These are phyloP conservation scores for Austroboletus eburneus DNA, from an alignment of 768 basidiomycete genomes.

Conservation along the genomic window DNA sequence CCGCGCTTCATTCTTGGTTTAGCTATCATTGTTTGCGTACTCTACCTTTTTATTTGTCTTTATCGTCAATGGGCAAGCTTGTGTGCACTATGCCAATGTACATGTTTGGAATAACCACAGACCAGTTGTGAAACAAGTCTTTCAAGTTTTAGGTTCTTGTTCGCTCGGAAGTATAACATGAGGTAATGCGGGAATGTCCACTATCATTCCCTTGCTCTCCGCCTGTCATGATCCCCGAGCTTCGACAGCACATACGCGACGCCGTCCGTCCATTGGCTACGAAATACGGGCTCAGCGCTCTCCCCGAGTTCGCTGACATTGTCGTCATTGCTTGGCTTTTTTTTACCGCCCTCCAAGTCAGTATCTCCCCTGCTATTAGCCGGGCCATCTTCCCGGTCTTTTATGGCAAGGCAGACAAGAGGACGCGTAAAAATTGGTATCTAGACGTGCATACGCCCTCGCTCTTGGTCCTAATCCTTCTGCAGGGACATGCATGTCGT, in stretches of 20 bases:
- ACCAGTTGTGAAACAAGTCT: background rate
- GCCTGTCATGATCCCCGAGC: conserved; percentile 26
- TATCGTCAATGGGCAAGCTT: conserved; percentile 24
- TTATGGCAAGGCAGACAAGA: conserved; percentile 44
- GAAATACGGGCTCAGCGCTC: conserved; percentile 47
- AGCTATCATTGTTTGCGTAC: conserved; percentile 15
- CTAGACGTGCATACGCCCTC: background rate
- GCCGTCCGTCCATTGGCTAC: conserved; percentile 25
- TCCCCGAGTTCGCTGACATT: conserved; percentile 52
- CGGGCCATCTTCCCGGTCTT: conserved; percentile 42
- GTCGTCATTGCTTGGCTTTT: conserved; percentile 50
- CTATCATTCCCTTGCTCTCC: background rate
- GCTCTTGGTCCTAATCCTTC: background rate
- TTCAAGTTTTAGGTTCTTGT: conserved; percentile 10
- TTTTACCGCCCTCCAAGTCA: conserved; percentile 56
- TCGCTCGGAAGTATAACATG: conserved; percentile 3
- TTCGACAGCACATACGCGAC: conserved; percentile 27
- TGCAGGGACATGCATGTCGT: conserved; percentile 65
- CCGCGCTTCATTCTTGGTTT: background rate
- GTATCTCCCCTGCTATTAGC: conserved; percentile 53
- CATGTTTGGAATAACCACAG: conserved; percentile 18
- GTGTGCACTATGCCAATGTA: conserved; percentile 30
- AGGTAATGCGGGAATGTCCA: conserved; percentile 11
- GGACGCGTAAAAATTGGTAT: conserved; percentile 60
- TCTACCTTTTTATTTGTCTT: conserved; percentile 33